phyloP scores from a whole-genome alignment of 495 filamentous ascomycete species.

The Annulohypoxylon nitens region DNA sequence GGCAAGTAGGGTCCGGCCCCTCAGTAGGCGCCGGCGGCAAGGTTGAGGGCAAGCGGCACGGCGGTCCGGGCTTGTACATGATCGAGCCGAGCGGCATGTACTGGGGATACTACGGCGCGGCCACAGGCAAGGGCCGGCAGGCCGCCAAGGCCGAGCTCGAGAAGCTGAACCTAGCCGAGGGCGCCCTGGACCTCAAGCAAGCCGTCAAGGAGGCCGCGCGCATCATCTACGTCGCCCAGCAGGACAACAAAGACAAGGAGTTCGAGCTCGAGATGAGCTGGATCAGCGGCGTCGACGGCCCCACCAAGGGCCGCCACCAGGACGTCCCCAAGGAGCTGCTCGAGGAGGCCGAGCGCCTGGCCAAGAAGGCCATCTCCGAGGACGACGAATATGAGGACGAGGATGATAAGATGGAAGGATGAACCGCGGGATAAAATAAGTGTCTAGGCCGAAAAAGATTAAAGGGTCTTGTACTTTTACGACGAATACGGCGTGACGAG shows the following conservation, averaged over 20 bases:
- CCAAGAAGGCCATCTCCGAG: constrained; percentile 83
- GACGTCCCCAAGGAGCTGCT: constrained; percentile 89
- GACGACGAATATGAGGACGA: constrained; percentile 78
- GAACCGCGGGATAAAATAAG: constrained; percentile 36
- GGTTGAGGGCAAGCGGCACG: constrained; percentile 77
- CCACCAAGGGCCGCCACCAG: constrained; percentile 91
- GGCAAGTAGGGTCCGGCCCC: constrained; percentile 85
- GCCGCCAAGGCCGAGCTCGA: constrained; percentile 97
- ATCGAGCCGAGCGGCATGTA: constrained; percentile 96
- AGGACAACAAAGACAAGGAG: constrained; percentile 97
- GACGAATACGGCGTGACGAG: constrained; percentile 15
- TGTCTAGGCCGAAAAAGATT: not conserved
- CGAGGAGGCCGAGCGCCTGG: constrained; percentile 90
- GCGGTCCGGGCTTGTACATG: constrained; percentile 96
- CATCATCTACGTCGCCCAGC: constrained; percentile 96
- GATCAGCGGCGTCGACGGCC: constrained; percentile 84
- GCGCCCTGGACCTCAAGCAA: constrained; percentile 80
- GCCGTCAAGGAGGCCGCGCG: constrained; percentile 96
- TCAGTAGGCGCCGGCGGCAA: constrained; percentile 83
- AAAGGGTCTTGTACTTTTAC: constrained; percentile 36
- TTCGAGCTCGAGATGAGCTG: constrained; percentile 99
- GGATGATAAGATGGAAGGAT: constrained; percentile 83
- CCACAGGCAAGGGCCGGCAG: constrained; percentile 95
- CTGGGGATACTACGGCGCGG: constrained; percentile 99
- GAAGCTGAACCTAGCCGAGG: constrained; percentile 89